Evolutionary conservation across 1,284 basidiomycete genomes (phyloP), one percentile per base, ranked within the genome.

Genomic region (Fistulinella cinereoalba): DNA sequence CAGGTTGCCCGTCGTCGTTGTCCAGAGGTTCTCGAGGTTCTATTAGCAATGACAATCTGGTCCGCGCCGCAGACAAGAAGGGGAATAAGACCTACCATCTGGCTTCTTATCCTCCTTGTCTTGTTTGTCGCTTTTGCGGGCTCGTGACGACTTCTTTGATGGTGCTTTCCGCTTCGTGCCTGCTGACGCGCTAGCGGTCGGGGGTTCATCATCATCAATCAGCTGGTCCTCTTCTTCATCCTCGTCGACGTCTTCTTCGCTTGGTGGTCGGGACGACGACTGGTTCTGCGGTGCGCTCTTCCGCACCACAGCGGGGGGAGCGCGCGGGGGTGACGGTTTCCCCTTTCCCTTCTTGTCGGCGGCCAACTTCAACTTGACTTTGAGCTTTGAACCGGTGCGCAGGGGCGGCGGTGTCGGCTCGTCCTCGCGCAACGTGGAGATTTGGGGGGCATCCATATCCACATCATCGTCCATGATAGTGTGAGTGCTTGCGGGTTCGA

Each of bases 171-270:
- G 73, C 56, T 77, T 78, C 49, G 71, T 66, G 31, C 63, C 56
- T 41, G 57, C 32, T 39, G 57, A 45, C 12, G 40, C 42, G 28
- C 46, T 70, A 31, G 64, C 54, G 49, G 64, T 65, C 41, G 42
- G 60, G 41, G 44, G 51, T 22, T 44, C 61, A 59, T 62, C 71
- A 36, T 77, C 82, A 53, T 88, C 85, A 55, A 85, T 81, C 53
- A 87, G 76, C 56, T 86, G 81, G 69, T 88, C 85, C 65, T 86
- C 84, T 60, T 88, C 83, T 4, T 85, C 85, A 37, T 85, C 83
- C 19, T 77, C 76, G 15, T 84, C 80, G 10, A 75, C 73, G 25
- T 71, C 67, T 31, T 66, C 69, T 37, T 69, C 69, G 40, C 59
- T 63, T 22, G 50, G 55, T 10, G 57, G 45, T n/a, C 43, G 61